Evolutionary conservation across 306 rosid species (phyloP), one percentile per base, ranked within the genome.

Genomic region (Pterocarpus santalinus): DNA sequence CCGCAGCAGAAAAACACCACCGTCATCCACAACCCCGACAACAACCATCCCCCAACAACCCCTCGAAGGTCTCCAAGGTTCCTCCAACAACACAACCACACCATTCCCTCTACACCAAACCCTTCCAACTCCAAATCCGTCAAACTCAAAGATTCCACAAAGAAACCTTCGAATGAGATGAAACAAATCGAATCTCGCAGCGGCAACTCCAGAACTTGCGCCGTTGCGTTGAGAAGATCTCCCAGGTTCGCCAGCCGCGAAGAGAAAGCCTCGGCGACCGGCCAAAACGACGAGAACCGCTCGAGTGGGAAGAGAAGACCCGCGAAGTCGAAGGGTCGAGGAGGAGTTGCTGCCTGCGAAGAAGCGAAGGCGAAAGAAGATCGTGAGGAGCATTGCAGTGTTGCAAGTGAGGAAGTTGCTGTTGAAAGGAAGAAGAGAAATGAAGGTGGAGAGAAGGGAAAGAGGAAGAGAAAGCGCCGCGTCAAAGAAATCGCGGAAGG

Each of bases 1-100:
- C 83, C 90, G 22, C 62, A 1, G 22, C 15, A 60, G 84, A 75
- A 84, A 77, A 72, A 81, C 78, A 13, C 2, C 44, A 79, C 82
- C 68, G 7, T 30, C 39, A 28, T 28, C 83, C 60, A 14, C 83
- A 55, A 14, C 41, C 22, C 2, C 39, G 16, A 56, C 35, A 8
- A 66, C 66, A 4, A 71, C 1, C 73, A 85, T 60, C 47, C 47
- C 8, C 47, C 47, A 43, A 71, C 51, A 49, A 43, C 58, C 13
- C 95, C 77, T 7, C 91, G 95, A 62, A 82, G 97, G 74, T 92
- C 95, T 55, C 85, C 71, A 3, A 87, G 94, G 63, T 77, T 90
- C 73, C 81, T 87, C 56, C 86, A 30, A 7, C 30, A 14, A 17
- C 47, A 22, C 5, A 38, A 56, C 11, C 65, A 34, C 76, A 47